Conservation (phyloP, 2,329 filamentous ascomycete genomes). For the Sporothrix variecibatus region DNA sequence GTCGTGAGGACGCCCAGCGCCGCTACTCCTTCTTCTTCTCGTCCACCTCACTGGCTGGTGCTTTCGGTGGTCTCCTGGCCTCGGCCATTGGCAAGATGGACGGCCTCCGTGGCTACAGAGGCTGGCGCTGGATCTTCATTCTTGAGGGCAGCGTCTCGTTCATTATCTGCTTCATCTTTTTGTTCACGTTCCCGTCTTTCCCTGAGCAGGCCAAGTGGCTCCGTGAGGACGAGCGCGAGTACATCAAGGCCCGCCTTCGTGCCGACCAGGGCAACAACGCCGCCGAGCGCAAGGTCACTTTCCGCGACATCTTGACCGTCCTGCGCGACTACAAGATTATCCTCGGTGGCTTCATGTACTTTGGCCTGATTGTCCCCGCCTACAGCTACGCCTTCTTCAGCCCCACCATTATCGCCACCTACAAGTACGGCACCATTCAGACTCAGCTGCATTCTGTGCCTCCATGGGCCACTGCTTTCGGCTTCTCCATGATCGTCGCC, state of each 20-base stretch:
- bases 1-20: conserved; percentile 82
- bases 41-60: conserved; percentile 74
- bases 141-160: conserved; percentile 69
- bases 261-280: conserved; percentile 69
- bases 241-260: conserved; percentile 65
- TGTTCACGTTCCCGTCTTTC: conserved; percentile 72
- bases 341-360: conserved; percentile 77
- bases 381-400: conserved; percentile 80
- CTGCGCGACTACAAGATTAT: conserved; percentile 76
- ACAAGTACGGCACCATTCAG: conserved; percentile 61
- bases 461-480: conserved; percentile 70
- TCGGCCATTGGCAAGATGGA: conserved; percentile 90
- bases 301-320: conserved; percentile 60
- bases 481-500: conserved; percentile 74
- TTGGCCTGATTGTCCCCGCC: conserved; percentile 74
- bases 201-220: conserved; percentile 76
- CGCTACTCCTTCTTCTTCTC: conserved; percentile 94
- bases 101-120: conserved; percentile 63
- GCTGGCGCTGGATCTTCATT: conserved; percentile 85
- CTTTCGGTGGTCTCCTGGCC: conserved; percentile 84
- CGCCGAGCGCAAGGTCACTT: conserved; percentile 61
- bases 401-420: conserved; percentile 69
- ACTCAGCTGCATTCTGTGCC: conserved; percentile 61
- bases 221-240: conserved; percentile 66
- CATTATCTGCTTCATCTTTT: conserved; percentile 62